Evolutionary conservation across 179 eudicot species (phyloP), one percentile per base, ranked within the genome.

Genomic region (Nepenthes alata): DNA sequence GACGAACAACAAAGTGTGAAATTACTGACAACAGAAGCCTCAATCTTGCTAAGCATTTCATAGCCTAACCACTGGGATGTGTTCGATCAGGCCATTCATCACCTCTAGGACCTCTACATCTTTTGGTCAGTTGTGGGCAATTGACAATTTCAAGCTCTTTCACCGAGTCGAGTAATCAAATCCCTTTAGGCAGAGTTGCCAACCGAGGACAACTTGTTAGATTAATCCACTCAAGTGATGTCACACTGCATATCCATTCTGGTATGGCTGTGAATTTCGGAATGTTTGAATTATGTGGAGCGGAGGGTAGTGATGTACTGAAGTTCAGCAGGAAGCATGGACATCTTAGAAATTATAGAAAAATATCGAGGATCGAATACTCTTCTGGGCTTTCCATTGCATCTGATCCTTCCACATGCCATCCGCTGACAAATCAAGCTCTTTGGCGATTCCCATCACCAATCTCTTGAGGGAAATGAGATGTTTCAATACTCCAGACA

Each of bases 231-330:
- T 54, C 51, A 11, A 60, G 71, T 4, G 71, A 67, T 41, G n/a
- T n/a, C 11, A 63, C 74, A 80, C 81, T 57, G 80, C 84, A 59
- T 67, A 72, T 41, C 58, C 53, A 53, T 44, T 12, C 53, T 5
- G 71, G 65, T 9, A 55, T 25, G 35, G 41, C 35, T 36, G 6
- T 55, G 50, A 67, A 35, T 44, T 3, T n/a, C 1, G 4, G 1
- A 5, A 6, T 54, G 2, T 0, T 6, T 35, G n/a, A 0, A 0
- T 44, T 10, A 0, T 6, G 0, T 11, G 60, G 36, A 53, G 2
- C 47, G 65, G 2, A 67, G 57, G 41, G 35, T 37, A 2, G 15
- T 14, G 7, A 68, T 59, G 16, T 61, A 9, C 37, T 34, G 65
- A 47, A 68, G 38, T 5, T 66, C 66, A 15, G 11, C 45, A 0